phyloP scores from a whole-genome alignment of 305 asterid genomes.

The Ilex paraguariensis region DNA sequence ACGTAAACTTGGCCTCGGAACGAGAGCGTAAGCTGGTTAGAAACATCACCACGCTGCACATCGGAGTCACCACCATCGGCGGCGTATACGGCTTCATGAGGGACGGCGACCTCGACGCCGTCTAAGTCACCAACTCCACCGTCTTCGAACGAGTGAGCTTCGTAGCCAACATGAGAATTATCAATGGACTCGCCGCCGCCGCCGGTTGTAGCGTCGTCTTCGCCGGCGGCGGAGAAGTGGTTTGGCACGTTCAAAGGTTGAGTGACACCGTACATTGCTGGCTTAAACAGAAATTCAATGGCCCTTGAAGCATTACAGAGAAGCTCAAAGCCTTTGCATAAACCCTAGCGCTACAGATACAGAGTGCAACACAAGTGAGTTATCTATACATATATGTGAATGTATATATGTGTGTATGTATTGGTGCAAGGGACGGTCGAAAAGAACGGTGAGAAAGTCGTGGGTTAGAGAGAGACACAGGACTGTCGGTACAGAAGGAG shows the following conservation, averaged over 20 bases:
- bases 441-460: too few relatives aligned
- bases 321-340: not conserved
- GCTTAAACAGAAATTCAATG: not conserved
- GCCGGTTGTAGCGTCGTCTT: not conserved
- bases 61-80: constrained; percentile 10
- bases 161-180: not conserved
- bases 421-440: not conserved
- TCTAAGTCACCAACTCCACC: not conserved
- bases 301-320: not conserved
- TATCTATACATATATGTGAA: too few relatives aligned
- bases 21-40: constrained; percentile 39
- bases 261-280: constrained; percentile 1
- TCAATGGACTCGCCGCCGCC: not conserved
- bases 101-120: not conserved
- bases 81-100: not conserved
- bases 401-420: too few relatives aligned
- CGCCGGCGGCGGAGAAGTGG: not conserved
- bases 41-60: constrained; percentile 10
- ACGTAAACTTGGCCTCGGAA: constrained; percentile 29
- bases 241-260: not conserved
- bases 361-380: not conserved
- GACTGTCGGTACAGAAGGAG: too few relatives aligned
- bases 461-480: too few relatives aligned
- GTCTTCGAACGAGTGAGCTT: constrained; percentile 1
- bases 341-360: not conserved